Evolutionary conservation across 352 stramenopile genomes (phyloP).

Genomic region (Halophytophthora polymorphica): DNA sequence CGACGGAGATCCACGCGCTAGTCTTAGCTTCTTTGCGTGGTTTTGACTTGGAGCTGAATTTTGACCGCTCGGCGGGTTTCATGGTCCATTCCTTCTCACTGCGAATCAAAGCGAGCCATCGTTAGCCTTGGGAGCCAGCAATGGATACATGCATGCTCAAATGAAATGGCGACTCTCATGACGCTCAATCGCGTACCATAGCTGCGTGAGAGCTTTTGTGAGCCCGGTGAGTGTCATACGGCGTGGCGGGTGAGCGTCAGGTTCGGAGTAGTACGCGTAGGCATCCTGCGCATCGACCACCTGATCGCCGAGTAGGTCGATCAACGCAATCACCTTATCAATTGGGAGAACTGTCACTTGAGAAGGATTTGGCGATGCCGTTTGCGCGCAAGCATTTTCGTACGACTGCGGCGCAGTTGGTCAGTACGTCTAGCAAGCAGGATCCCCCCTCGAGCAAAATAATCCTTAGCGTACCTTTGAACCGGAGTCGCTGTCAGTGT

Average conservation of each 20-base stretch:
- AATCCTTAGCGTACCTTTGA: too few relatives aligned
- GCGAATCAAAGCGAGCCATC: too few relatives aligned
- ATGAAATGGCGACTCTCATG: not conserved
- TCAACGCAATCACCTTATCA: slow-evolving; percentile 46
- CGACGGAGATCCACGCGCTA: slow-evolving; percentile 10
- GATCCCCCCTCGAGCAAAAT: too few relatives aligned
- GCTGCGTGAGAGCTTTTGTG: slow-evolving; percentile 33
- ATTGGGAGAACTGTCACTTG: slow-evolving; percentile 17
- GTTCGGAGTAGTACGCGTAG: slow-evolving; percentile 40
- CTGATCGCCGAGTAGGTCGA: slow-evolving; percentile 62
- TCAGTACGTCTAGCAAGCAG: too few relatives aligned
- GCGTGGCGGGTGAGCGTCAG: slow-evolving; percentile 8
- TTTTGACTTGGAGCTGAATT: not conserved
- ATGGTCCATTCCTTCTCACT: slow-evolving; percentile 17
- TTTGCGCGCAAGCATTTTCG: not conserved
- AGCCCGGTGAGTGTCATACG: slow-evolving; percentile 50
- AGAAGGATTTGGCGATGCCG: not conserved
- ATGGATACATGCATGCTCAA: not conserved
- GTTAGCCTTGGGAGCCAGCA: too few relatives aligned
- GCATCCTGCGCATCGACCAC: slow-evolving; percentile 53
- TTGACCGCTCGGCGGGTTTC: not conserved
- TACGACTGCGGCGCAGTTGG: too few relatives aligned
- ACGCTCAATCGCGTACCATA: slow-evolving; percentile 29
- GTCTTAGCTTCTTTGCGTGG: not conserved
- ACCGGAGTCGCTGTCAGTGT: too few relatives aligned